Evolutionary conservation across 805 yeast species (phyloP).

Genomic region (Spathaspora boniae): DNA sequence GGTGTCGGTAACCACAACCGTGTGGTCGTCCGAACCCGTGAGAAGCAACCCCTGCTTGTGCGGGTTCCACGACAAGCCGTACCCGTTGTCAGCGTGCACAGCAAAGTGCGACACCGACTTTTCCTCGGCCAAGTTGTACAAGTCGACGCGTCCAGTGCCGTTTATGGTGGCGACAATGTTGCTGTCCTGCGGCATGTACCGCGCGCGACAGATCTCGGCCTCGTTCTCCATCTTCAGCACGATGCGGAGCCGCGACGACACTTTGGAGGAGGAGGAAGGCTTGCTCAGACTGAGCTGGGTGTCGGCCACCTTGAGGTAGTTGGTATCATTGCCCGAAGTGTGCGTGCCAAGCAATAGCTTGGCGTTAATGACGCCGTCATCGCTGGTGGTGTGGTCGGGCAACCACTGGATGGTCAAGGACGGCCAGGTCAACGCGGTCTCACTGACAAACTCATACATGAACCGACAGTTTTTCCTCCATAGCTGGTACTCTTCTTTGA

Average conservation of each 20-base stretch:
- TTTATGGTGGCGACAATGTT: constrained; percentile 60
- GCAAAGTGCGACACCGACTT: constrained; percentile 28
- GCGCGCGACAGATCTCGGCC: constrained; percentile 69
- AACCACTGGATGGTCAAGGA: constrained; percentile 77
- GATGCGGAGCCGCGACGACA: constrained; percentile 56
- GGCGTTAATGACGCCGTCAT: constrained; percentile 38
- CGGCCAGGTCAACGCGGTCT: constrained; percentile 80
- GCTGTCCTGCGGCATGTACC: constrained; percentile 63
- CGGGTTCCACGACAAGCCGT: constrained; percentile 69
- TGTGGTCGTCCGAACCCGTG: constrained; percentile 64
- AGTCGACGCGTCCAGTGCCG: constrained; percentile 58
- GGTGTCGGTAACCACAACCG: constrained; percentile 61
- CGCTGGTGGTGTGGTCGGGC: constrained; percentile 37
- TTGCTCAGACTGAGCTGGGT: constrained; percentile 41
- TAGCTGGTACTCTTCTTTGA: constrained; percentile 65
- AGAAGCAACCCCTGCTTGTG: constrained; percentile 45
- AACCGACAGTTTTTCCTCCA: constrained; percentile 80
- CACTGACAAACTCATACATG: constrained; percentile 81
- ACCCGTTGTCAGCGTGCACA: constrained; percentile 67
- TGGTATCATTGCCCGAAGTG: constrained; percentile 64
- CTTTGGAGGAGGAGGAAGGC: constrained; percentile 24
- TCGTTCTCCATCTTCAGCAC: constrained; percentile 57
- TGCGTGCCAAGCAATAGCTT: constrained; percentile 67
- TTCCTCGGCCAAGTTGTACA: constrained; percentile 43
- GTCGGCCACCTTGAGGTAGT: constrained; percentile 63